Base-by-base conservation (phyloP, 2,329 filamentous ascomycete genomes). In the Beauveria scarabaeidicola region DNA sequence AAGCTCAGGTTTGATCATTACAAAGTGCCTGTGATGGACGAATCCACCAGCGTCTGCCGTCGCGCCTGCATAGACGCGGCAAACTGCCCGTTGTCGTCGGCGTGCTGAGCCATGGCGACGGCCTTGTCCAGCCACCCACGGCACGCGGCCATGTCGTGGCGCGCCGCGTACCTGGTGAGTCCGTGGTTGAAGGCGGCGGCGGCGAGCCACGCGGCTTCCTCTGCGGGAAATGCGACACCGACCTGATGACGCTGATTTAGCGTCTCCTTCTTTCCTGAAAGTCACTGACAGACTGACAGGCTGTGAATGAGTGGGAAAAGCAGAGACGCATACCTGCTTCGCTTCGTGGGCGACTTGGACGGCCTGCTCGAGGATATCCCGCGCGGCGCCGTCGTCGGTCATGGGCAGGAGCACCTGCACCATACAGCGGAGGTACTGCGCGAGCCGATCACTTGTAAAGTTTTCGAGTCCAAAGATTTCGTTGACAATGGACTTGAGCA, bases 371-470 rank as follows among this genome's bases (percentile, higher is more conserved):
- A 91, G 73, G 4, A 91, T 77, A 50, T 79, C 76, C 53, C 87
- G 74, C 10, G 83, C 81, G 17, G 85, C 71, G 0, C 71, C 70
- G 21, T 84, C 79, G 51, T 85, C 79, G 5, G 15, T 29, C 56
- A 80, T 74, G 1, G 81, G 75, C 0, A 91, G 72, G 0, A 87
- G 81, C 1, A 84, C 77, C 62, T 89, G 87, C 64, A 93, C 89
- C 2, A 94, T 77, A 65, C 89, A 91, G 1, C 90, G 83, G 50
- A 93, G 81, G 75, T 94, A 96, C 66, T 87, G 88, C 8, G 88
- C 82, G 1, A 95, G 75, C 65, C 84, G 85, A 1, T 70, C 68
- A 5, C 77, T 76, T 62, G 87, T 79, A 48, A 86, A 83, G 0
- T 71, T 66, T 19, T 84, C 78, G 1, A 85, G 71, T 1, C 72